Evolutionary conservation across 129 eudicot genomes (phyloP).

Genomic region (Chrysanthemum makinoi): DNA sequence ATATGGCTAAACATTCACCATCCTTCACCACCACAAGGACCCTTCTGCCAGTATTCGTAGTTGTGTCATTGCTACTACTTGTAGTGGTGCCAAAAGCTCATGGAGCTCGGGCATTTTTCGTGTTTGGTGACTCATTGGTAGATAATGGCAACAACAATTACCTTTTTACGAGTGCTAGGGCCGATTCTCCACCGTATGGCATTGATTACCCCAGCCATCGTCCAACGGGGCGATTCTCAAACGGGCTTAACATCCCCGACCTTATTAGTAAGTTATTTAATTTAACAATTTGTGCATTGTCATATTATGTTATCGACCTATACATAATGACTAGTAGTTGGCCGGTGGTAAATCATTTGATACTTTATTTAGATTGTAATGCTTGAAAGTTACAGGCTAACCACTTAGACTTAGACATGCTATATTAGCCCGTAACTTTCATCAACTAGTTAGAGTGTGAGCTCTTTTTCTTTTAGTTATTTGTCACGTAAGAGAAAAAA

Average conservation of each 20-base stretch:
- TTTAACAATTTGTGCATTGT: no score
- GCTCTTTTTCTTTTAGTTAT: no score
- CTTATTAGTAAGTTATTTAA: conserved; percentile 63
- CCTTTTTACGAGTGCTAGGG: conserved; percentile 64
- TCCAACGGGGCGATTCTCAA: conserved; percentile 79
- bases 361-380: no score
- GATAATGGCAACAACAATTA: conserved; percentile 82
- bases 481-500: not conserved
- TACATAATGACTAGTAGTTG: not conserved
- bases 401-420: not conserved
- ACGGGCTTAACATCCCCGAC: conserved; percentile 70
- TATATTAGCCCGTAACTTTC: no score
- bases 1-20: conserved; percentile 20
- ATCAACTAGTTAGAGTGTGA: no score
- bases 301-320: not conserved
- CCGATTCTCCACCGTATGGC: conserved; percentile 81
- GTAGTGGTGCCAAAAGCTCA: conserved; percentile 23
- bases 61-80: conserved; percentile 16
- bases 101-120: conserved; percentile 67
- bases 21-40: not conserved
- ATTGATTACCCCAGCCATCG: conserved; percentile 59
- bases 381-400: no score
- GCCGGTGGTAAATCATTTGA: no score
- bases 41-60: conserved; percentile 5
- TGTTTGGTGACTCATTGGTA: conserved; percentile 80